These are phyloP conservation scores for Buxus sempervirens DNA, from an alignment of 164 flowering plant genomes.

Conservation along the genomic window DNA sequence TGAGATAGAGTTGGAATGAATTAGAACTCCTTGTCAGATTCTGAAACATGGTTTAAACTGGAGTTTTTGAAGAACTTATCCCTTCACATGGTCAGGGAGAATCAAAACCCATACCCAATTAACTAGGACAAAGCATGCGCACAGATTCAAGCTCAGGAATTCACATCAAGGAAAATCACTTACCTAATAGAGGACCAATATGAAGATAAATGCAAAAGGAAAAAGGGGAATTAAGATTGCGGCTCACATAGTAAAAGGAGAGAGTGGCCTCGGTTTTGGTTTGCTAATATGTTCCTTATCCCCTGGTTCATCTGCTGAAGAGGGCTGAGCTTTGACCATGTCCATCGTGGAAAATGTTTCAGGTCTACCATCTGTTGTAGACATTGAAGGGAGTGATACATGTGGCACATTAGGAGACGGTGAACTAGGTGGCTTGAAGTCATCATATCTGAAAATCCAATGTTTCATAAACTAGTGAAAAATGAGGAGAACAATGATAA, in stretches of 20 bases:
- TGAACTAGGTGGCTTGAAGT: constrained; percentile 61
- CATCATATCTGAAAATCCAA: constrained; percentile 41
- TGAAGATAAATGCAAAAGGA: background rate
- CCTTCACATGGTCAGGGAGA: background rate
- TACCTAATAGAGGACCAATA: background rate
- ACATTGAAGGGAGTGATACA: constrained; percentile 10
- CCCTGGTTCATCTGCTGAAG: constrained; percentile 14
- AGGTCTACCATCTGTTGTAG: constrained; percentile 10
- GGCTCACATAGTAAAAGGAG: constrained; percentile 61
- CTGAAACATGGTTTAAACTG: background rate
- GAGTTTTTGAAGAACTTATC: background rate
- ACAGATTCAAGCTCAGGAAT: background rate
- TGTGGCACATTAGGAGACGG: constrained; percentile 51
- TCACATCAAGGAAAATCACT: background rate
- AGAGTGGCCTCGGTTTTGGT: constrained; percentile 43
- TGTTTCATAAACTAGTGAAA: background rate
- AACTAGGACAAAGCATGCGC: background rate
- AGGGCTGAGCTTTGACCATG: constrained; percentile 15
- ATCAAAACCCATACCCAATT: background rate
- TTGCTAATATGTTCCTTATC: constrained; percentile 9
- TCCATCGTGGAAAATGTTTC: constrained; percentile 6
- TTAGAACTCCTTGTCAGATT: background rate
- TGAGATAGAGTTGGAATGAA: background rate
- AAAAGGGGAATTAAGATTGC: background rate
- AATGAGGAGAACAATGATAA: background rate